Base-by-base conservation (phyloP, 805 yeast species). In the Hanseniaspora taiwanica region DNA sequence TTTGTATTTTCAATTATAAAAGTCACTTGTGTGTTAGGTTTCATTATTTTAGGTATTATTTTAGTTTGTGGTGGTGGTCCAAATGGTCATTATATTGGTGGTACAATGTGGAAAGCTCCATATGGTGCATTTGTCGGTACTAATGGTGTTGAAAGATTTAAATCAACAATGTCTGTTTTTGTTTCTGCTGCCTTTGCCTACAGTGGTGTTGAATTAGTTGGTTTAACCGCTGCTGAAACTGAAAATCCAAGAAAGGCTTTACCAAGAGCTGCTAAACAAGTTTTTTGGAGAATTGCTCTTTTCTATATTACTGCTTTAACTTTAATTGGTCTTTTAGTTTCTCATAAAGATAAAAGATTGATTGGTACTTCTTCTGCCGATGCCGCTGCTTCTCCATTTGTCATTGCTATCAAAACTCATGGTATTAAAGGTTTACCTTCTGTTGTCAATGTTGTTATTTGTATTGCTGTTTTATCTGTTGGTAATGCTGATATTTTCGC, bases 111-210 rank as follows among this genome's bases (percentile, higher is more conserved):
- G 74, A 59, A 59, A 34, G 46, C 64, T 36, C 79, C 80, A 6
- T 23, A 38, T 5, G 37, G 37, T 17, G 71, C 80, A 0, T 75
- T 76, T 55, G 72, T 72, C 14, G 62, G 68, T 43, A 73, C 65
- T 3, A 47, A 37, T 67, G 38, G 48, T 8, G 55, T 54, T 23
- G 42, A 46, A 17, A 43, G 50, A 39, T 55, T 78, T 56, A 77
- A 79, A 58, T 86, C 85, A 45, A 73, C 81, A 38, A 73, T 79
- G 51, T 65, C 81, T 0, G 83, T 76, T 13, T 73, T 81, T 45
- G 79, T 80, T 38, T 74, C 81, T 27, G 85, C 89, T 18, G 85
- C 87, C 0, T 82, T 80, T 56, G 71, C 85, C 7, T 82, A 75
- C 53, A 74, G 81, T 33, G 89, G 89, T 45, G 71, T 83, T 16